Base-by-base conservation (phyloP, 2,329 filamentous ascomycete species). In the Aspergillus pseudoviridinutans region DNA sequence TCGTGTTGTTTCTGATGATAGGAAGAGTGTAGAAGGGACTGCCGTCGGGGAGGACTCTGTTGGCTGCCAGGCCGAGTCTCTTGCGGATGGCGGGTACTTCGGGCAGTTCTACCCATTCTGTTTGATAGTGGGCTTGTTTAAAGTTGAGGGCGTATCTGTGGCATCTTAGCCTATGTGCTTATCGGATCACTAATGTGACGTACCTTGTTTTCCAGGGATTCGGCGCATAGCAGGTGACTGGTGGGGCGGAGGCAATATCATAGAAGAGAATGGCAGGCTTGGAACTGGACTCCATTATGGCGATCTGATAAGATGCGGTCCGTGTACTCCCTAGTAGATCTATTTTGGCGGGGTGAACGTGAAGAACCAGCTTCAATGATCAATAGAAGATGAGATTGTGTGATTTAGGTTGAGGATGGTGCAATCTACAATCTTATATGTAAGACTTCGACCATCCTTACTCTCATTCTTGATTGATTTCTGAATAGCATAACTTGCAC, bases 171-270 rank as follows among this genome's bases (percentile, higher is more conserved):
- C 5, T 4, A 47, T n/a, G 22, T n/a, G n/a, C 24, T 9, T 4
- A 17, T 4, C 2, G 8, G 25, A 25, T 14, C 20, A 3, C 42
- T 2, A 3, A 20, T n/a, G 12, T 2, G 20, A 32, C 41, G 3
- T 44, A 58, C 56, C 51, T 38, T 9, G 32, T 38, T 54, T 74
- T 75, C 64, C 68, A 72, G 1, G 71, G 71, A 55, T 74, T 75
- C 12, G 68, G 66, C 1, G 71, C 66, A 49, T 57, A 71, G 8
- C 66, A 58, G 3, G 61, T 56, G 8, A 61, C 50, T 0, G 78
- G 74, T 0, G 74, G 71, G 0, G 61, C 66, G 0, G 67, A 71
- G 7, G 70, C 72, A 47, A 81, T 79, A 63, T 80, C 78, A 63
- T 80, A 81, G 55, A 79, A 71, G 10, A 78, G 68, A 10, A 78